Conservation (phyloP, 179 eudicot genomes). For the Spergularia azorica region DNA sequence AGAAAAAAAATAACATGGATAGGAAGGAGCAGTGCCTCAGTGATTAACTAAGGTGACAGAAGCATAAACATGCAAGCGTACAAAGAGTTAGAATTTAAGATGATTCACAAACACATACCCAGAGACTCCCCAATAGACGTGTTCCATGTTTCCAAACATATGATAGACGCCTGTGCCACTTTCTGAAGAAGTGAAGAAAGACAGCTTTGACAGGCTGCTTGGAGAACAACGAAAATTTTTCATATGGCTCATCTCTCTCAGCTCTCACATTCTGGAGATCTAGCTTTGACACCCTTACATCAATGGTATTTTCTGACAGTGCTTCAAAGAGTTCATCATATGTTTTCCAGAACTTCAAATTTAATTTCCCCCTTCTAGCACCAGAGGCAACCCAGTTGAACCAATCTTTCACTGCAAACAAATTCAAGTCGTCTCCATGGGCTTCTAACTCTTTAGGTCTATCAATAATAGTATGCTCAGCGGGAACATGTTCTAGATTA, state of each 20-base stretch:
- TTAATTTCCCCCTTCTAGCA: constrained; percentile 49
- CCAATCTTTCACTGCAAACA: constrained; percentile 43
- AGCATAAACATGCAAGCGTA: constrained; percentile 14
- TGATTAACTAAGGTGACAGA: not conserved
- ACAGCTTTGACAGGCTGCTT: constrained; percentile 72
- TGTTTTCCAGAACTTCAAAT: constrained; percentile 57
- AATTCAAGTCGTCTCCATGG: constrained; percentile 45
- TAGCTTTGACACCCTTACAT: constrained; percentile 42
- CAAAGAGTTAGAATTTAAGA: not conserved
- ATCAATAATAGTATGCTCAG: constrained; percentile 31
- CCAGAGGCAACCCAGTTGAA: constrained; percentile 52
- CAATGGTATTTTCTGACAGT: constrained; percentile 42
- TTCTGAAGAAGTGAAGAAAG: constrained; percentile 52
- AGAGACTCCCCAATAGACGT: constrained; percentile 62
- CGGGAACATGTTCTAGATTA: constrained; percentile 36
- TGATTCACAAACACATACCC: constrained; percentile 52
- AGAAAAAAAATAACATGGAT: not conserved
- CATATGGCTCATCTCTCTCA: constrained; percentile 55
- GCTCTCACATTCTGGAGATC: constrained; percentile 44
- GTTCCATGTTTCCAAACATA: constrained; percentile 68
- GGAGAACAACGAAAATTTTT: constrained; percentile 55
- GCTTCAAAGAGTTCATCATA: constrained; percentile 53
- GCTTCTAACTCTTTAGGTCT: constrained; percentile 33
- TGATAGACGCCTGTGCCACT: constrained; percentile 81
- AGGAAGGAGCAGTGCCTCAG: not conserved